Evolutionary conservation across 106 monocot genomes (phyloP), one percentile per base, ranked within the genome.

Genomic region (Dendrobium nobile): DNA sequence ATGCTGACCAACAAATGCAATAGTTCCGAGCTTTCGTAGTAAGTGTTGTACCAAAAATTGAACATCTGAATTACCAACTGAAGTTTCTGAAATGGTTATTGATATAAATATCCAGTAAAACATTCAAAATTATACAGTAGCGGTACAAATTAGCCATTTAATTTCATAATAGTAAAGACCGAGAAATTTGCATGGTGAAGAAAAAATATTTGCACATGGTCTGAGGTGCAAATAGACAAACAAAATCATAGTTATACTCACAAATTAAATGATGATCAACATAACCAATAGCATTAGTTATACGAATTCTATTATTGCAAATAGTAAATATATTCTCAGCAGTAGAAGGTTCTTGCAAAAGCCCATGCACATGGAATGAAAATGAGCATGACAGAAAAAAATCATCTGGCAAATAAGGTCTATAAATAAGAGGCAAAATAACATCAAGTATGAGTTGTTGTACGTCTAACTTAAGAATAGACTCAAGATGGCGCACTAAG

Each of bases 1-100:
- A 64, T 86, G 84, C 72, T 99, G 95, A 82, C 98, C 95, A 75
- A 93, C 77, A 84, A 87, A 99, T 67, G 87, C 80, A 74, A 91
- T 86, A 77, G 64, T 83, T 73, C 93, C 94, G 10, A 99, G 80
- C 85, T 86, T 99, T 73, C 93, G 89, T 20, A 99, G 79, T 41
- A 95, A 70, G 78, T 95, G 95, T 78, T 99, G 98, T 73, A 86
- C 61, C 84, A 58, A 87, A 44, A 85, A 84, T 31, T 95, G 87
- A 27, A 80, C 27, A 79, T 91, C 88, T 75, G 77, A 83, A 64
- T 75, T 70, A 87, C 81, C 78, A 75, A 18, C 33, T 26, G 56
- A 26, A 41, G 74, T 55, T 84, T 82, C 91, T 88, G 84, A 82
- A 59, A 31, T 48, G 44, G 73, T 65, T 44, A 78, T 33, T 22